Evolutionary conservation across 2,329 filamentous ascomycete genomes (phyloP).

Genomic region (Penicillium fuscoglaucum): DNA sequence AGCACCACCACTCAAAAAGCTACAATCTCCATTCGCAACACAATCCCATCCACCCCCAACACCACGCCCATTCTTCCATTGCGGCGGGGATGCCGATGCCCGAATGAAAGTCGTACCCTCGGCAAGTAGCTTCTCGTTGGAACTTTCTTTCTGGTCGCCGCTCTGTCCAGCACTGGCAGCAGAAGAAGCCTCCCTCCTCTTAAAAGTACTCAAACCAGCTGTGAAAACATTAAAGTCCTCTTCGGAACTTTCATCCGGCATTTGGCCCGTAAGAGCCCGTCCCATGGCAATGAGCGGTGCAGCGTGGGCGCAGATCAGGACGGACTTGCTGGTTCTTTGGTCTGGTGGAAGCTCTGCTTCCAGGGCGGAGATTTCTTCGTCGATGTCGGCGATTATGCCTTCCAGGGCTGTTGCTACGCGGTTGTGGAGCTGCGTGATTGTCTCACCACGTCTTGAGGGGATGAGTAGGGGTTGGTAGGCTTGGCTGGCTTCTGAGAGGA

Average conservation of each 20-base stretch:
- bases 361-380: slow-evolving; percentile 51
- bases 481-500: slow-evolving; percentile 36
- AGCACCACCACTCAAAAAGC: slow-evolving; percentile 73
- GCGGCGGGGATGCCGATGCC: slow-evolving; percentile 27
- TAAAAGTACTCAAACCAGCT: slow-evolving; percentile 73
- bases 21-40: slow-evolving; percentile 78
- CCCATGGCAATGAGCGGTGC: slow-evolving; percentile 86
- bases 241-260: slow-evolving; percentile 68
- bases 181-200: slow-evolving; percentile 41
- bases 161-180: not conserved
- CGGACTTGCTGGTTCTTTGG: slow-evolving; percentile 56
- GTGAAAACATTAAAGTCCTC: slow-evolving; percentile 87
- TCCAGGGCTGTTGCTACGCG: slow-evolving; percentile 70
- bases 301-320: slow-evolving; percentile 86
- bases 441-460: slow-evolving; percentile 75
- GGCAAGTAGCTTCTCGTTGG: slow-evolving; percentile 21
- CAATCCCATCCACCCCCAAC: slow-evolving; percentile 79
- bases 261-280: slow-evolving; percentile 72
- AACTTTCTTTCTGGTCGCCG: slow-evolving; percentile 28
- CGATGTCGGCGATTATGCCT: slow-evolving; percentile 70
- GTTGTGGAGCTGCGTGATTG: slow-evolving; percentile 74
- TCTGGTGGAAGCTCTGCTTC: slow-evolving; percentile 52
- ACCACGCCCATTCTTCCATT: slow-evolving; percentile 62
- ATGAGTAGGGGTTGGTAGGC: slow-evolving; percentile 63
- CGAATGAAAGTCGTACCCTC: slow-evolving; percentile 33